Evolutionary conservation across 768 basidiomycete species (phyloP).

Genomic region (Tricholoma hemisulphureum): DNA sequence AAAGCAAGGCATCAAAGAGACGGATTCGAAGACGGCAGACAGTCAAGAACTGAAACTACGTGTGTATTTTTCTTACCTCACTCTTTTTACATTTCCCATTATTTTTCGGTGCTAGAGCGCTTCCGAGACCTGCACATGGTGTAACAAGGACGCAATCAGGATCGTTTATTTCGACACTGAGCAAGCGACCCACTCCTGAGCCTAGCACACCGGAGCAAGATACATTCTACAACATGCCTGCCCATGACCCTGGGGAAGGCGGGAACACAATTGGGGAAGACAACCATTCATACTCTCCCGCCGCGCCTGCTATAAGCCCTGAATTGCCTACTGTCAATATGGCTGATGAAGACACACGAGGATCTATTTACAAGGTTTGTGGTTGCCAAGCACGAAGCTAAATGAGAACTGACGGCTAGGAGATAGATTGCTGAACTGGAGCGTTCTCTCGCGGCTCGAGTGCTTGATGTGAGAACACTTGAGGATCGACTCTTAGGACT

Average conservation of each 20-base stretch:
- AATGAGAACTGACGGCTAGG: conserved; percentile 5
- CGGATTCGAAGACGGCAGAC: not conserved
- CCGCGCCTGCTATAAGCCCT: not conserved
- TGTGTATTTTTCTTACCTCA: not conserved
- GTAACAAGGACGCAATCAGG: conserved; percentile 46
- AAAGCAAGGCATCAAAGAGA: conserved; percentile 2
- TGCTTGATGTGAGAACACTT: conserved; percentile 14
- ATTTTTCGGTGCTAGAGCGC: conserved; percentile 4
- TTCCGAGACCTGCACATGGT: conserved; percentile 7
- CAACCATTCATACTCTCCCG: not conserved
- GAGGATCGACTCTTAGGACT: conserved; percentile 20
- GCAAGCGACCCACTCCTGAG: conserved; percentile 51
- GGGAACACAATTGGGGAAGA: conserved; percentile 1
- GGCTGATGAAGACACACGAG: not conserved
- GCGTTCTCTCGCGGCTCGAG: conserved; percentile 14
- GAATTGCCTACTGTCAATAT: not conserved
- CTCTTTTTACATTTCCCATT: not conserved
- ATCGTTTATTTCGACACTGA: conserved; percentile 44
- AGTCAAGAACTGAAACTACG: conserved; percentile 6
- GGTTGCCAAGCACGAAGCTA: not conserved
- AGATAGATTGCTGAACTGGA: conserved; percentile 18
- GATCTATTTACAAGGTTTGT: conserved; percentile 6
- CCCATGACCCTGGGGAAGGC: not conserved
- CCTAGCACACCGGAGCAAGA: conserved; percentile 31
- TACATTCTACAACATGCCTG: not conserved